Percentiles rank a stretch among this genome's conserved stretches.
Evolutionary conservation across 257 asterid genomes (phyloP).

Genomic region (Pogostemon cablin): DNA sequence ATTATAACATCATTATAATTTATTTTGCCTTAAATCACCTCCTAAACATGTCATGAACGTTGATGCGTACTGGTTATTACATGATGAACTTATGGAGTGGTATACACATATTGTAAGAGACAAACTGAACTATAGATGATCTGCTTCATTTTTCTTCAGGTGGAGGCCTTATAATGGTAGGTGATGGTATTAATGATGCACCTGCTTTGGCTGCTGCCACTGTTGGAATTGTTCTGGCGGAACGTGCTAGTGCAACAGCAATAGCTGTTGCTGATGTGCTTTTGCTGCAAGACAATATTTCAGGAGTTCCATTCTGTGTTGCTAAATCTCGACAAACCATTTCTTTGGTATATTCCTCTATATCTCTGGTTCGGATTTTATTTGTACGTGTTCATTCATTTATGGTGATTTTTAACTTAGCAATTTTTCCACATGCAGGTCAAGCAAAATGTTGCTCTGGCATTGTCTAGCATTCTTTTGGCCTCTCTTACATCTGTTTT

Average conservation of each 20-base stretch:
- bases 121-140: neutral
- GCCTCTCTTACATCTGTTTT: slow-evolving; percentile 94
- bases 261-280: slow-evolving; percentile 94
- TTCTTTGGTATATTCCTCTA: slow-evolving; percentile 61
- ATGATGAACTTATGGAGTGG: neutral
- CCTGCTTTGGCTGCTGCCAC: slow-evolving; percentile 99
- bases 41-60: slow-evolving; percentile 9
- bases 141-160: slow-evolving; percentile 38
- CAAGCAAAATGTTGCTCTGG: slow-evolving; percentile 90
- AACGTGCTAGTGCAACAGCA: slow-evolving; percentile 98
- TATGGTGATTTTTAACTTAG: slow-evolving; percentile 15
- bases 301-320: slow-evolving; percentile 86
- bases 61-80: slow-evolving; percentile 5
- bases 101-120: neutral
- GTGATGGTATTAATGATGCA: slow-evolving; percentile 98
- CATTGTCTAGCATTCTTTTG: slow-evolving; percentile 80
- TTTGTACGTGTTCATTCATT: neutral
- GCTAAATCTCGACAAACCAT: slow-evolving; percentile 91
- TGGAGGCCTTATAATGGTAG: slow-evolving; percentile 98
- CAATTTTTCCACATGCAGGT: slow-evolving; percentile 49
- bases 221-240: slow-evolving; percentile 93
- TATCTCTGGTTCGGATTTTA: neutral
- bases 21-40: neutral
- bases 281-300: slow-evolving; percentile 90
- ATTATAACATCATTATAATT: neutral